These are phyloP conservation scores for Teratosphaeria destructans DNA, from an alignment of 2,329 filamentous ascomycete genomes.

Conservation along the genomic window DNA sequence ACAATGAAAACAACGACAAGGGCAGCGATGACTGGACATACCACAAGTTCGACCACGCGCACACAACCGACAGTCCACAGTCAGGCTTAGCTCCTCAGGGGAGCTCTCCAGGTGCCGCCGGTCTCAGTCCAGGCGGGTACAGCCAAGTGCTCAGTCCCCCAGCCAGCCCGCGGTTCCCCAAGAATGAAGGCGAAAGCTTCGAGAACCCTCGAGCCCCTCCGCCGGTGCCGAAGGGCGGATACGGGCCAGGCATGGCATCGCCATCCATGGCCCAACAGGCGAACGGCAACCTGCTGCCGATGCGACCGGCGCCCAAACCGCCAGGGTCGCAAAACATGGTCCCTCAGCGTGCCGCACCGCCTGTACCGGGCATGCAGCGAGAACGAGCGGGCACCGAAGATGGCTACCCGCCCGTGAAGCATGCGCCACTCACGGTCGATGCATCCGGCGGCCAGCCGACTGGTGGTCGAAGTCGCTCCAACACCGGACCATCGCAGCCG, in stretches of 20 bases:
- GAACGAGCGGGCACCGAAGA: conserved; percentile 22
- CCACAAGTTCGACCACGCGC: conserved; percentile 91
- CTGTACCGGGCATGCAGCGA: conserved; percentile 38
- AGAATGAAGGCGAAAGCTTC: conserved; percentile 86
- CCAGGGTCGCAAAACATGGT: conserved; percentile 45
- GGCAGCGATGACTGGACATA: conserved; percentile 77
- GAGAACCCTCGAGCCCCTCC: conserved; percentile 92
- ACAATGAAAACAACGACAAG: conserved; percentile 82
- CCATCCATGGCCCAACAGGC: conserved; percentile 29
- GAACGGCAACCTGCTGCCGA: conserved; percentile 52
- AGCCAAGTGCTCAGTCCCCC: conserved; percentile 62
- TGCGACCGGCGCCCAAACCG: conserved; percentile 78
- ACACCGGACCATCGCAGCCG: conserved; percentile 33
- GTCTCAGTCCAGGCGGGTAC: conserved; percentile 38
- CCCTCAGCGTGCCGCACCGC: conserved; percentile 30
- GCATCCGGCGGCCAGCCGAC: conserved; percentile 18
- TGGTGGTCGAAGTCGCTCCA: conserved; percentile 30
- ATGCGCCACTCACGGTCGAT: conserved; percentile 31
- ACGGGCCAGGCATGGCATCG: conserved; percentile 33
- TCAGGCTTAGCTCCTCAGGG: conserved; percentile 17
- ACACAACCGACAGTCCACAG: conserved; percentile 39
- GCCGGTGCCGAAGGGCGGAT: conserved; percentile 58
- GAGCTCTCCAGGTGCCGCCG: conserved; percentile 8
- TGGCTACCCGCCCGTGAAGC: conserved; percentile 32
- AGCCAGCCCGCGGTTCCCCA: conserved; percentile 75